phyloP scores from a whole-genome alignment of 345 rosid genomes.

The Gossypium anomalum region DNA sequence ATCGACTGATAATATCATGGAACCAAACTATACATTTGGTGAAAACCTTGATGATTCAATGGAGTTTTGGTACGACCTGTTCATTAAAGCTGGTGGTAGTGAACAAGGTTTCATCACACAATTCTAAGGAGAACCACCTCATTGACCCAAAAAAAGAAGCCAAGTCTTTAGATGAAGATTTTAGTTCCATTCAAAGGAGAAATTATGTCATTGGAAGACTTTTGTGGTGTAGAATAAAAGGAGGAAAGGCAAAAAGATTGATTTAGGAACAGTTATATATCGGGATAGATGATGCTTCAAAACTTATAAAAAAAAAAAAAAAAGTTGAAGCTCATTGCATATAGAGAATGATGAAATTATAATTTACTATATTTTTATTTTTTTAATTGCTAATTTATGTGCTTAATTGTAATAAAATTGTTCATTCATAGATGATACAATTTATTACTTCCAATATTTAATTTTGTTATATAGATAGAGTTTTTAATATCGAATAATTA shows the following conservation, averaged over 20 bases:
- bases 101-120: constrained; percentile 25
- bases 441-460: no score
- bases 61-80: constrained; percentile 66
- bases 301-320: no score
- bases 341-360: not conserved
- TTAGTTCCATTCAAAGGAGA: not conserved
- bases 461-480: no score
- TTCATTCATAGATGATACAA: no score
- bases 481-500: no score
- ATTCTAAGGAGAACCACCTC: constrained; percentile 10
- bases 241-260: not conserved
- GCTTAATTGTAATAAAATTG: no score
- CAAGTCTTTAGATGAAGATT: not conserved
- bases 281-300: not conserved
- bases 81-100: constrained; percentile 39
- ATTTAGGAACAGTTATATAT: not conserved
- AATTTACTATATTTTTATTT: not conserved
- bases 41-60: constrained; percentile 32
- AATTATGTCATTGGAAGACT: not conserved
- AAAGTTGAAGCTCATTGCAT: not conserved
- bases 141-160: not conserved
- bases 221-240: not conserved
- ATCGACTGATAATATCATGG: constrained; percentile 12
- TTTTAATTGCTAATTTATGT: not conserved
- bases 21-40: constrained; percentile 8